A percentile compares a stretch with the other conserved stretches of the same genome.
These are phyloP conservation scores for Fraxinus velutina DNA, from an alignment of 305 asterid genomes.

Conservation along the genomic window DNA sequence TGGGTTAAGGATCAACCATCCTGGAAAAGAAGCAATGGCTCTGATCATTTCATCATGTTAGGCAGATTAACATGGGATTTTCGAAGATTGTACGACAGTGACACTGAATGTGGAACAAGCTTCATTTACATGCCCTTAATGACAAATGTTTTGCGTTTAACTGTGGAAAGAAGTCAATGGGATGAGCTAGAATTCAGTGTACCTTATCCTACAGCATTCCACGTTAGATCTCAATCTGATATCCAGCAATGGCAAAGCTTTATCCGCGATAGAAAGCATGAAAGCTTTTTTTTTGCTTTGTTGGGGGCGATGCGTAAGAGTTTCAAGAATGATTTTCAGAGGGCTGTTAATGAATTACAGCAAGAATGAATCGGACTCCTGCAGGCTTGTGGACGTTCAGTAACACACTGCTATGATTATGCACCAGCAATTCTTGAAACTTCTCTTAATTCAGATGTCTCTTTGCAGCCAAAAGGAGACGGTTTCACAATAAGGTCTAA, in stretches of 20 bases:
- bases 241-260: slow-evolving; percentile 47
- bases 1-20: slow-evolving; percentile 49
- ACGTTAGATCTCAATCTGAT: slow-evolving; percentile 55
- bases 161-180: slow-evolving; percentile 52
- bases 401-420: slow-evolving; percentile 46
- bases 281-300: slow-evolving; percentile 46
- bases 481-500: slow-evolving; percentile 59
- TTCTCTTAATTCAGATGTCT: slow-evolving; percentile 53
- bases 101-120: slow-evolving; percentile 58
- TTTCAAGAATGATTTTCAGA: slow-evolving; percentile 55
- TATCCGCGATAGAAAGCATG: slow-evolving; percentile 32
- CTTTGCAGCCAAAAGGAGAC: slow-evolving; percentile 70
- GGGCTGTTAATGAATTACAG: slow-evolving; percentile 51
- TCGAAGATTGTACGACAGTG: slow-evolving; percentile 44
- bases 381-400: slow-evolving; percentile 51
- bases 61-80: slow-evolving; percentile 74
- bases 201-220: slow-evolving; percentile 73
- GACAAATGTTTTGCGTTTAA: slow-evolving; percentile 53
- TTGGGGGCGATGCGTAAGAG: slow-evolving; percentile 57
- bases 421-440: slow-evolving; percentile 60
- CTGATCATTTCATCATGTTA: slow-evolving; percentile 60
- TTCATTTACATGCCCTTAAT: slow-evolving; percentile 58
- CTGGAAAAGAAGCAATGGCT: slow-evolving; percentile 50
- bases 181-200: slow-evolving; percentile 56
- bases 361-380: slow-evolving; percentile 32